These are phyloP conservation scores for Botrytis pseudocinerea DNA, from an alignment of 2,329 filamentous ascomycete genomes.

Conservation along the genomic window DNA sequence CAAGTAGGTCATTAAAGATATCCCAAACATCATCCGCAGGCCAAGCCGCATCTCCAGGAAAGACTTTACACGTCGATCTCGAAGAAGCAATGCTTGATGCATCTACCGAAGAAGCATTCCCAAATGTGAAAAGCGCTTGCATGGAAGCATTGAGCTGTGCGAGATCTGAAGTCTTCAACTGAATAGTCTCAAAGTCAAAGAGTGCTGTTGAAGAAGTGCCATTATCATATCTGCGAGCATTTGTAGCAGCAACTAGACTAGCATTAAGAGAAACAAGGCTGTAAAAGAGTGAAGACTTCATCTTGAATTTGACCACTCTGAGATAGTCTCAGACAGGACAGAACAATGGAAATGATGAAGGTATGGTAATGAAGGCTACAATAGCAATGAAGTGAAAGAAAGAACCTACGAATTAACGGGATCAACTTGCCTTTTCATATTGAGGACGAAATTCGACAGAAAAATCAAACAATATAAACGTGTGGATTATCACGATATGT, in stretches of 20 bases:
- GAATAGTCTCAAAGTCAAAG: slow-evolving; percentile 9
- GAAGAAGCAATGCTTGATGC: background rate
- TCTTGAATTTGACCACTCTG: slow-evolving; percentile 12
- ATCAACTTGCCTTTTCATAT: slow-evolving; percentile 8
- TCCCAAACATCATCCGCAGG: slow-evolving; percentile 50
- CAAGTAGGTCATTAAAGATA: slow-evolving; percentile 48
- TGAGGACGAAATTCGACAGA: background rate
- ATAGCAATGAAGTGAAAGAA: background rate
- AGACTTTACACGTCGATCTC: slow-evolving; percentile 28
- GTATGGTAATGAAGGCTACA: background rate
- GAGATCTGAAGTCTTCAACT: background rate
- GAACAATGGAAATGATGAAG: background rate
- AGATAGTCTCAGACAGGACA: background rate
- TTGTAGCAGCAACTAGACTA: background rate
- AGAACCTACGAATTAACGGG: background rate
- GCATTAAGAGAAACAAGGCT: background rate
- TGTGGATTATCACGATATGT: background rate
- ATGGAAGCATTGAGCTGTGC: slow-evolving; percentile 15
- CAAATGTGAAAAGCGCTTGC: slow-evolving; percentile 15
- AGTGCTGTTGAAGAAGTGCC: slow-evolving; percentile 3
- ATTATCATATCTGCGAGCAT: background rate
- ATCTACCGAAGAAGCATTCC: slow-evolving; percentile 5
- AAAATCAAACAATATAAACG: background rate
- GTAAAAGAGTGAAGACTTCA: slow-evolving; percentile 2
- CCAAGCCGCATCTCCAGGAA: slow-evolving; percentile 44